These are phyloP conservation scores for Ogataea kodamae DNA, from an alignment of 805 yeast genomes.

Conservation along the genomic window DNA sequence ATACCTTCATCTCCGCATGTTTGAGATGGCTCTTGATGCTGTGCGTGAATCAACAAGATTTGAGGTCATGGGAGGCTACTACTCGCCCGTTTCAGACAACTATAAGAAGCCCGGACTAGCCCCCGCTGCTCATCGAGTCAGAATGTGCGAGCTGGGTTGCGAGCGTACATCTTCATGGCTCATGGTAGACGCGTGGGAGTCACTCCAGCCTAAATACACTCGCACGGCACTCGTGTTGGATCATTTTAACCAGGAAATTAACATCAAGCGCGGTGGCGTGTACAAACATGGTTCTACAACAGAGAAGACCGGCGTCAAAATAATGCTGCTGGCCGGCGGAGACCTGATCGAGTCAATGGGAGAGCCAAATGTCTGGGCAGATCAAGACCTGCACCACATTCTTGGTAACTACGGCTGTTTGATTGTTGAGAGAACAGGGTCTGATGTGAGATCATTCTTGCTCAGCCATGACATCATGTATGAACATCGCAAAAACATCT, in stretches of 20 bases:
- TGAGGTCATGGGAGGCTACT: slow-evolving; percentile 95
- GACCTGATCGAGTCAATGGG: slow-evolving; percentile 98
- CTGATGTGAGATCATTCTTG: slow-evolving; percentile 90
- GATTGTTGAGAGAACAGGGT: slow-evolving; percentile 94
- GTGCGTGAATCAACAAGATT: slow-evolving; percentile 87
- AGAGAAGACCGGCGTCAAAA: slow-evolving; percentile 64
- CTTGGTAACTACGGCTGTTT: slow-evolving; percentile 94
- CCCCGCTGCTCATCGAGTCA: slow-evolving; percentile 79
- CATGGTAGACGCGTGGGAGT: slow-evolving; percentile 99
- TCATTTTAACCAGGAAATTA: slow-evolving; percentile 94
- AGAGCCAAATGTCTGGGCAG: slow-evolving; percentile 99
- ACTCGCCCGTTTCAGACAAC: slow-evolving; percentile 91
- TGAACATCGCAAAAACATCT: slow-evolving; percentile 88
- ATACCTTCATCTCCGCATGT: slow-evolving; percentile 92
- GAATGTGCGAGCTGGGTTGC: slow-evolving; percentile 98
- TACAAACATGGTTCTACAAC: slow-evolving; percentile 55
- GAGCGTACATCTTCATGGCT: slow-evolving; percentile 96
- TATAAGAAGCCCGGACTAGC: slow-evolving; percentile 94
- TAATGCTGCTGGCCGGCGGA: slow-evolving; percentile 97
- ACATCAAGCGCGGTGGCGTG: slow-evolving; percentile 85
- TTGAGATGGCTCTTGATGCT: slow-evolving; percentile 97
- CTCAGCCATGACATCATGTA: slow-evolving; percentile 96
- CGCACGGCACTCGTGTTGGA: slow-evolving; percentile 94
- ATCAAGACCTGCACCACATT: slow-evolving; percentile 89
- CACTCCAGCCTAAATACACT: slow-evolving; percentile 83